Base-by-base conservation (phyloP, 1,284 basidiomycete genomes). In the Ceraceosorus guamensis region DNA sequence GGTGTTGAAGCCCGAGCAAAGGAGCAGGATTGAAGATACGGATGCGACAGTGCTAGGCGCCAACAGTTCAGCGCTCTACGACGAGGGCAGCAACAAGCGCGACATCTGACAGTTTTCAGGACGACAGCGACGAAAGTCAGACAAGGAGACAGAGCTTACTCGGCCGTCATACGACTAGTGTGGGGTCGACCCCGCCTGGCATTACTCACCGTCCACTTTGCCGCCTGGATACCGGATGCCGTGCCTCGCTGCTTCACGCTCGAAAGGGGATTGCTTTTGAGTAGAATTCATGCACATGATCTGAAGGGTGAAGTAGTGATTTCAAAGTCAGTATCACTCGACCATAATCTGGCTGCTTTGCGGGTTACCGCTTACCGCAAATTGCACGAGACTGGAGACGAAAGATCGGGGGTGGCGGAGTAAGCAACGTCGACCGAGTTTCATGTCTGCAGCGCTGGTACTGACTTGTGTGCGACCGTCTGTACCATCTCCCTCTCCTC, bases 241-340 rank as follows among this genome's bases (percentile, higher is more conserved):
- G 50, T 66, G 62, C 65, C 71, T 73, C 8, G 56, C 65, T 7
- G 60, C 65, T 52, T 75, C 77, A n/a, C 64, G 41, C 60, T 73
- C 70, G 48, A 66, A 61, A 4, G 79, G 85, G 73, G 73, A 84
- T 81, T 84, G 83, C 67, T 87, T 86, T 53, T 83, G 75, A 80
- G 83, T 83, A 81, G 85, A 71, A 53, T 60, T 60, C 61, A 61
- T 59, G 46, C 67, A 62, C 43, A 65, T 57, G 53, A 41, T 41
- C 39, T 41, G 16, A 16, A 41, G 39, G 39, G 16, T 11, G 39
- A 41, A 41, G 16, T 11, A 16, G 39, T 11, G 39, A 11, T 11
- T 41, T 11, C 1, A 16, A 11, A 41, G 16, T 41, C 11, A 11
- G 39, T 11, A 41, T 11, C 39, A 41, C 39, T 41, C 16, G 24